Evolutionary conservation across 345 rosid species (phyloP), one percentile per base, ranked within the genome.

Genomic region (Syzygium aqueum): DNA sequence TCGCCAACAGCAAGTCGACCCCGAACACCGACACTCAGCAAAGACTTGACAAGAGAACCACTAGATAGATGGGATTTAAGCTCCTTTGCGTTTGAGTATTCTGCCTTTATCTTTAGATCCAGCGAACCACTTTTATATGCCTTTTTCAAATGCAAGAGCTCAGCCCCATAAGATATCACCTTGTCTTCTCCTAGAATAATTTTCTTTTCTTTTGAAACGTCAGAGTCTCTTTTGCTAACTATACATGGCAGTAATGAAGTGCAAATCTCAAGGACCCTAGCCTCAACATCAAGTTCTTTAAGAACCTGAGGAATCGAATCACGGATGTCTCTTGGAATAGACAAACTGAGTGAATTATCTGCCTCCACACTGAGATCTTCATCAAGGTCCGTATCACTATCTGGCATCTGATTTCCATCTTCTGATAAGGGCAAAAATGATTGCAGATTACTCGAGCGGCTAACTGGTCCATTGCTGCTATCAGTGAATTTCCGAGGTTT

Each of bases 1-100:
- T 97, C 99, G 89, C 99, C 99, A 91, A 97, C 99, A 89, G 98
- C 99, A 88, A 97, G 98, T 91, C 96, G 96, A 87, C 99, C 99
- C 86, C 99, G 96, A 91, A 89, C 91, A 91, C 94, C 95, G 84
- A 96, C 98, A 91, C 98, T 96, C 82, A 97, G 96, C 94, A 97
- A 93, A 59, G 99, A 97, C 92, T 97, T 97, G 89, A 93, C 95
- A 67, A 97, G 96, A 87, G 97, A 96, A 87, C 99, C 99, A 92
- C 93, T 93, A 78, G 96, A 94, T 88, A 97, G 87, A 90, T 93
- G 98, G 87, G 96, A 93, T 90, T 94, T 95, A 89, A 95, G 99
- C 86, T 97, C 99, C 94, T 95, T 96, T 37, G 97, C 91, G 93
- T 95, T 96, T 73, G 99, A 89, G 94, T 97, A 96, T 88, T 97